Evolutionary conservation across 2,329 filamentous ascomycete species (phyloP).

Genomic region (Stagonosporopsis tanaceti): DNA sequence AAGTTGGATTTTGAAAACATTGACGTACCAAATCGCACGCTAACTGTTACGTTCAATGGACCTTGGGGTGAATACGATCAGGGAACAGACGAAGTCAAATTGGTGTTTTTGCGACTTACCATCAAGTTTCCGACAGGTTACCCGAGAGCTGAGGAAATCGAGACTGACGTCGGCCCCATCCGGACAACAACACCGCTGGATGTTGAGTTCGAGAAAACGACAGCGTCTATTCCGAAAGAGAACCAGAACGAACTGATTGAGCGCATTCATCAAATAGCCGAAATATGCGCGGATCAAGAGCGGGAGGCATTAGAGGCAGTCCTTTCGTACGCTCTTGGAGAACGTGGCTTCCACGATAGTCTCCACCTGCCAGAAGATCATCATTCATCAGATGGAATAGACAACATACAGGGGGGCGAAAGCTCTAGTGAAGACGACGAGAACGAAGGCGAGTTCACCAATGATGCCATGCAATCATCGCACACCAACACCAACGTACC

Average conservation of each 20-base stretch:
- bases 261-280: slow-evolving; percentile 63
- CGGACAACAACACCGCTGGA: slow-evolving; percentile 55
- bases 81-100: slow-evolving; percentile 43
- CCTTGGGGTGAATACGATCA: slow-evolving; percentile 62
- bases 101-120: slow-evolving; percentile 64
- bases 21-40: slow-evolving; percentile 62
- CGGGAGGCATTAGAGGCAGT: slow-evolving; percentile 68
- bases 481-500: slow-evolving; percentile 72
- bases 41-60: slow-evolving; percentile 65
- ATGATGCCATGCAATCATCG: slow-evolving; percentile 61
- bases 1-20: slow-evolving; percentile 68
- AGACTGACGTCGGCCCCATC: slow-evolving; percentile 33
- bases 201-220: slow-evolving; percentile 65
- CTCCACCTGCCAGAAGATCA: slow-evolving; percentile 58
- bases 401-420: slow-evolving; percentile 63
- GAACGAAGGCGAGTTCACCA: slow-evolving; percentile 57
- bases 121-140: slow-evolving; percentile 67
- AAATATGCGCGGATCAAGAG: slow-evolving; percentile 61
- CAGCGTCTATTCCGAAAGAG: slow-evolving; percentile 60
- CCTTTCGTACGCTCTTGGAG: slow-evolving; percentile 68
- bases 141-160: slow-evolving; percentile 57
- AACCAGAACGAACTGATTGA: slow-evolving; percentile 57
- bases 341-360: slow-evolving; percentile 66
- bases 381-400: slow-evolving; percentile 58
- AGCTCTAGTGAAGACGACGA: slow-evolving; percentile 88